Evolutionary conservation across 2,329 filamentous ascomycete species (phyloP), one percentile per base, ranked within the genome.

Genomic region (Ceratocystiopsis sp.): DNA sequence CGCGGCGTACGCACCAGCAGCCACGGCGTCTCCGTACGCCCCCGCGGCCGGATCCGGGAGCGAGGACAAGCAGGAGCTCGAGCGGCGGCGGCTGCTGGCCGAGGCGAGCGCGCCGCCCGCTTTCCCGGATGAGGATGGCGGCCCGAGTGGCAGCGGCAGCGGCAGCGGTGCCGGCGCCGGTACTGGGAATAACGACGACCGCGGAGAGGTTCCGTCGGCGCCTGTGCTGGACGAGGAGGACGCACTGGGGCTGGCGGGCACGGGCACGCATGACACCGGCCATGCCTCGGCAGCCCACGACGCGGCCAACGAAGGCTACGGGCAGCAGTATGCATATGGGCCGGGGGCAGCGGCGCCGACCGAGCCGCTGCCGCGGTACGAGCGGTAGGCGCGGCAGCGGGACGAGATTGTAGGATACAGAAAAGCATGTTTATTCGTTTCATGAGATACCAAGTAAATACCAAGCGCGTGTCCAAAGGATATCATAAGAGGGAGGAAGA

Each of bases 21-120:
- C 29, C 29, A 11, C 35, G 41, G 15, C 32, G 10, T 10, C 36
- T 17, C 25, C 40, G 9, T 12, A 25, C 7, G 21, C 29, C 10
- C 21, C 35, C 12, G 21, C 36, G 13, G 19, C 19, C 19, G 19
- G 19, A 21, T 21, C 19, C 19, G 35, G 51, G 6, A 64, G 60
- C 14, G 83, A 91, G 44, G 87, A 93, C 57, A 91, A 93, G 57
- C 76, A 79, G 51, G 84, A 93, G 55, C 63, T 85, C 8, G 81
- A 87, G 55, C 67, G 77, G 17, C 70, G 64, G 44, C 66, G 78
- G 35, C 58, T 84, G n/a, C 63, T 81, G 46, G 63, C 67, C 42
- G 70, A 80, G 52, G 73, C 73, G 9, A 81, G 78, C 55, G 72
- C 73, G 10, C 79, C 79, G 5, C 69, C 69, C 4, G 66, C 69